Conservation (phyloP, 257 asterid species). For the Buddleja alternifolia region DNA sequence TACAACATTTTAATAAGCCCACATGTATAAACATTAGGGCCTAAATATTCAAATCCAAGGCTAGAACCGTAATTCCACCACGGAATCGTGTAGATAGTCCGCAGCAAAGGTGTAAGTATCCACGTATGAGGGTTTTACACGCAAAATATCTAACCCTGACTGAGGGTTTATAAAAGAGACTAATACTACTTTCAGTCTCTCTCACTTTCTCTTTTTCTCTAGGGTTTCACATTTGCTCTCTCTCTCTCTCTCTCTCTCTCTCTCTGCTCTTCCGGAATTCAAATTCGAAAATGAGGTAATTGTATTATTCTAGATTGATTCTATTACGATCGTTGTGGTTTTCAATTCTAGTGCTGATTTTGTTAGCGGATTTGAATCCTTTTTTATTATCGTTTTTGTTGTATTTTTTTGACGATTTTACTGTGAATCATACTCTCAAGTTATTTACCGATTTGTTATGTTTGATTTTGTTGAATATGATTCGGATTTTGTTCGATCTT, state of each 20-base stretch:
- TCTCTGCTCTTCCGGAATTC: conserved; percentile 9
- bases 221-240: conserved; percentile 54
- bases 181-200: conserved; percentile 7
- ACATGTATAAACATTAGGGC: too few species aligned
- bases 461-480: too few species aligned
- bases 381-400: too few species aligned
- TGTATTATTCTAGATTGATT: background rate
- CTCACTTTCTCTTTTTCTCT: conserved; percentile 22
- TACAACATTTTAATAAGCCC: too few species aligned
- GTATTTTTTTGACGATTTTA: too few species aligned
- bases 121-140: conserved; percentile 38
- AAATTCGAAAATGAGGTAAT: conserved; percentile 59
- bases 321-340: background rate
- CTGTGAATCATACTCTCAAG: background rate
- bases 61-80: too few species aligned
- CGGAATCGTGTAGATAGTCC: too few species aligned
- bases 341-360: background rate
- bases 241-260: conserved; percentile 10
- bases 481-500: too few species aligned
- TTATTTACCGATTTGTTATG: background rate
- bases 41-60: too few species aligned
- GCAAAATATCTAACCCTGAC: conserved; percentile 20
- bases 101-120: background rate
- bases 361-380: background rate
- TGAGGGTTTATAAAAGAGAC: conserved; percentile 32